Percentiles rank a stretch among this genome's conserved stretches.
Conservation (phyloP, 2,329 filamentous ascomycete genomes). For the Fusarium sp. region DNA sequence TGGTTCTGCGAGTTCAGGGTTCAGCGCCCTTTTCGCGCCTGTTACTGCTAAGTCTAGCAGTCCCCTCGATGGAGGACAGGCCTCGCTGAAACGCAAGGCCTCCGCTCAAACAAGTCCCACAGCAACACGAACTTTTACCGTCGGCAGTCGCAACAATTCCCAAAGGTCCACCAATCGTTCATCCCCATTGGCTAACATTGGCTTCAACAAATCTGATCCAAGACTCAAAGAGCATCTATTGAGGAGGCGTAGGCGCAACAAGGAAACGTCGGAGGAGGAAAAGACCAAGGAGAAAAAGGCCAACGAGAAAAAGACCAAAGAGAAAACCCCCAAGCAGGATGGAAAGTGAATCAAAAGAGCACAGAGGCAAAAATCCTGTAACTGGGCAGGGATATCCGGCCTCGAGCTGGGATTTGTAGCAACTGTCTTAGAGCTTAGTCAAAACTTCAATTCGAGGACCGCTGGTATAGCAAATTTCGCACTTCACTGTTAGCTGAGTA, state of each 20-base stretch:
- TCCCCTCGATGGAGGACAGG: rapidly evolving
- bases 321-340: background rate
- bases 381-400: background rate
- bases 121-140: background rate
- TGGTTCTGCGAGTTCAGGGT: rapidly evolving
- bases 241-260: rapidly evolving
- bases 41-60: rapidly evolving
- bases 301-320: no score
- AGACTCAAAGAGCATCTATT: rapidly evolving
- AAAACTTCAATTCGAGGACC: background rate
- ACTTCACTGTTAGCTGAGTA: background rate
- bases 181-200: rapidly evolving
- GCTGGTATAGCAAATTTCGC: background rate
- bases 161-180: rapidly evolving
- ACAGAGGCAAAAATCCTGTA: background rate
- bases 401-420: background rate
- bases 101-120: background rate
- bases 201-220: rapidly evolving
- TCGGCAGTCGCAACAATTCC: no score
- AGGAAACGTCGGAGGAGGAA: background rate
- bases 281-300: no score
- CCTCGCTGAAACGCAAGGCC: background rate
- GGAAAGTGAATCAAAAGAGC: background rate
- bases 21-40: rapidly evolving
- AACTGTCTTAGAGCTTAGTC: background rate